A percentile compares a stretch with the other conserved stretches of the same genome.
phyloP scores from a whole-genome alignment of 306 rosid genomes.

The Cicer arietinum region DNA sequence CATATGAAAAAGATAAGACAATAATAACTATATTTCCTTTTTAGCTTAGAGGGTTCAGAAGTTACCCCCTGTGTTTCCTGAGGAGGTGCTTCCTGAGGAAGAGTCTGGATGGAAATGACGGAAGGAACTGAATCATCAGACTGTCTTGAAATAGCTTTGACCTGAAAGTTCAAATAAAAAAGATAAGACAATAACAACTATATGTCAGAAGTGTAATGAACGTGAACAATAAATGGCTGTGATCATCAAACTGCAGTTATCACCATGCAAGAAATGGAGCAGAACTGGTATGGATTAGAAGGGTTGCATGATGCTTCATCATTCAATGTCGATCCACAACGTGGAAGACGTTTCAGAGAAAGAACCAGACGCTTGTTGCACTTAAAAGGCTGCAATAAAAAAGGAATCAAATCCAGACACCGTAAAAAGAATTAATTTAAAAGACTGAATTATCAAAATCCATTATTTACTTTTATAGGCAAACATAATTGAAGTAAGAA shows the following conservation, averaged over 20 bases:
- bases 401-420: slow-evolving; percentile 15
- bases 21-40: neutral
- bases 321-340: slow-evolving; percentile 31
- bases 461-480: neutral
- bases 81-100: neutral
- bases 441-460: neutral
- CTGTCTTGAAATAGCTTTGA: slow-evolving; percentile 36
- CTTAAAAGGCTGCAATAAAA: slow-evolving; percentile 50
- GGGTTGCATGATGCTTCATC: slow-evolving; percentile 44
- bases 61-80: neutral
- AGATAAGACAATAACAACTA: slow-evolving; percentile 2
- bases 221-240: slow-evolving; percentile 14
- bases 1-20: slow-evolving; percentile 18
- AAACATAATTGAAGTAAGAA: neutral
- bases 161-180: slow-evolving; percentile 49
- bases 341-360: slow-evolving; percentile 53
- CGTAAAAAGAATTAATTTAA: neutral
- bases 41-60: neutral
- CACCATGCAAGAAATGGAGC: slow-evolving; percentile 65
- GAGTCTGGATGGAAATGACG: slow-evolving; percentile 14
- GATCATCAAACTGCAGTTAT: slow-evolving; percentile 23
- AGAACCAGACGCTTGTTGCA: slow-evolving; percentile 52
- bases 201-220: neutral
- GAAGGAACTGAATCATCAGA: slow-evolving; percentile 45
- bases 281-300: slow-evolving; percentile 45